These are phyloP conservation scores for Fusarium pseudograminearum DNA, from an alignment of 2,329 filamentous ascomycete species.

Conservation along the genomic window DNA sequence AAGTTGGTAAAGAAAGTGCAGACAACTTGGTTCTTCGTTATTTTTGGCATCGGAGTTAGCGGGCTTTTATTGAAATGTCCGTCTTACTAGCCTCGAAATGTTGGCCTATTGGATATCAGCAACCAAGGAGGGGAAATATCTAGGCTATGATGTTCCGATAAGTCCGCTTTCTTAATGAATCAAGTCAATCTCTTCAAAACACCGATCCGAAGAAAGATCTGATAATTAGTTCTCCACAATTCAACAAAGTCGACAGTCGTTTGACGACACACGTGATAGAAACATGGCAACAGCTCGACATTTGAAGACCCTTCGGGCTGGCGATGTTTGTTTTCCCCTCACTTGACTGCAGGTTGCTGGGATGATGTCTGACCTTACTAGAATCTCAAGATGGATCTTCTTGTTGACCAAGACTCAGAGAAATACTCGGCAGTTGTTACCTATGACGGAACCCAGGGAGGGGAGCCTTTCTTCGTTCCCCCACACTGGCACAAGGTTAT, in stretches of 20 bases:
- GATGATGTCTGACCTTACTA: neutral
- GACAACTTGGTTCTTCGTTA: too few species aligned
- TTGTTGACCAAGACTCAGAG: neutral
- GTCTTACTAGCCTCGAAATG: too few species aligned
- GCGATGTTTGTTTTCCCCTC: neutral
- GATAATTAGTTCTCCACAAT: too few species aligned
- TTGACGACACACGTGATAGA: neutral
- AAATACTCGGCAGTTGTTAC: neutral
- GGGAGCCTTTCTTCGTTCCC: neutral
- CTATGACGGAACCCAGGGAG: neutral
- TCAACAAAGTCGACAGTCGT: neutral
- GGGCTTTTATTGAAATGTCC: too few species aligned
- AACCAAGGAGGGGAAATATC: neutral
- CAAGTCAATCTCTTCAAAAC: neutral
- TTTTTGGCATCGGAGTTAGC: too few species aligned
- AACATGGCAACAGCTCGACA: neutral
- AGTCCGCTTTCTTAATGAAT: neutral
- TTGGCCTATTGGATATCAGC: neutral
- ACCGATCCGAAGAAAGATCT: neutral
- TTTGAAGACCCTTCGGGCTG: neutral
- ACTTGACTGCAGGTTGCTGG: accelerated
- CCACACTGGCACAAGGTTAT: neutral
- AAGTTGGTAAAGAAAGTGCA: too few species aligned
- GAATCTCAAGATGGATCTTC: neutral
- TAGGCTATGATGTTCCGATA: neutral